phyloP scores from a whole-genome alignment of 2,329 filamentous ascomycete species.

The Endocalyx cinctus region DNA sequence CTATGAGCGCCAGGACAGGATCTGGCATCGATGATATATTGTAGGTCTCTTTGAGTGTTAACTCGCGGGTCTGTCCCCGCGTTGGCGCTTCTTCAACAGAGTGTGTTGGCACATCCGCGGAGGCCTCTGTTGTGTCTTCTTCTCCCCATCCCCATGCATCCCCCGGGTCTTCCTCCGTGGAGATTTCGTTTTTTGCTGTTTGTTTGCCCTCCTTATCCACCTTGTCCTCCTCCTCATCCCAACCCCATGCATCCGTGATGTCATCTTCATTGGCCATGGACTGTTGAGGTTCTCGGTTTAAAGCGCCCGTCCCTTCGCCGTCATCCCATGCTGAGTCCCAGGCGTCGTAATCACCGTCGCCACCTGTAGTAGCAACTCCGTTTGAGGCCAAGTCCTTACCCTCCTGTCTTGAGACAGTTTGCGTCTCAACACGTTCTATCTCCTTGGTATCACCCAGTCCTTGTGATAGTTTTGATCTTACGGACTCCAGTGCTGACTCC shows the following conservation, averaged over 20 bases:
- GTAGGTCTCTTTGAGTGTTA: constrained; percentile 81
- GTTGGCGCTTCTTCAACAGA: constrained; percentile 9
- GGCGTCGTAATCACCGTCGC: constrained; percentile 47
- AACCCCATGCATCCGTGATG: constrained; percentile 64
- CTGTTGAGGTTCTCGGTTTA: constrained; percentile 18
- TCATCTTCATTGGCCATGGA: constrained; percentile 15
- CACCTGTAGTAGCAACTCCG: constrained; percentile 40
- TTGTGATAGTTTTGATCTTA: constrained; percentile 63
- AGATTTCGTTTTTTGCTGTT: constrained; percentile 3
- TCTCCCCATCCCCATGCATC: constrained; percentile 88
- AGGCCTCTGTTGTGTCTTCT: constrained; percentile 45
- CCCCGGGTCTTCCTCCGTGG: constrained; percentile 34
- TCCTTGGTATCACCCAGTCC: constrained; percentile 63
- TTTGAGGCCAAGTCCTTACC: constrained; percentile 61
- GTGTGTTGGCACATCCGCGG: constrained; percentile 19
- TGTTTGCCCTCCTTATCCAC: constrained; percentile 18
- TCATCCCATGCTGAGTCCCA: constrained; percentile 82
- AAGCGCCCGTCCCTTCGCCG: constrained; percentile 48
- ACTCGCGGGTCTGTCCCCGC: constrained; percentile 47
- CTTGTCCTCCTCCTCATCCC: constrained; percentile 50
- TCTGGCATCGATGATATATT: constrained; percentile 85
- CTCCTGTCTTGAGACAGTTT: constrained; percentile 64
- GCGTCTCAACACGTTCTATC: constrained; percentile 82
- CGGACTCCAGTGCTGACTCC: constrained; percentile 70
- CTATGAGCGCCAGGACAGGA: constrained; percentile 65